Base-by-base conservation (phyloP, 2,329 filamentous ascomycete species). In the Beauveria medogensis region DNA sequence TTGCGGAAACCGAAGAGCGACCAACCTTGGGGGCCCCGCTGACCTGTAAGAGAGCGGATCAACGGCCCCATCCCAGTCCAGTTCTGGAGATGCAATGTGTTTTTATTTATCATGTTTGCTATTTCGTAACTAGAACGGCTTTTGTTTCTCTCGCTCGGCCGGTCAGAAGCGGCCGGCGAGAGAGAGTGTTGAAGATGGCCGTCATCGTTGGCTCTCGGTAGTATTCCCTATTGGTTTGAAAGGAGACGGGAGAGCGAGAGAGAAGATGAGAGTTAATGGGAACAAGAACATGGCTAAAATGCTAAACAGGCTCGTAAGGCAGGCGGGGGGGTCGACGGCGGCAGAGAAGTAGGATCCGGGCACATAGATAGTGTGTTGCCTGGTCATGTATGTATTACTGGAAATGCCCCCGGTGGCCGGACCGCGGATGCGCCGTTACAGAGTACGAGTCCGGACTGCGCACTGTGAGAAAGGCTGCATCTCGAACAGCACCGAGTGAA, bases 1-100 rank as follows among this genome's bases (percentile, higher is more conserved):
- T 16, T 55, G 22, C 41, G 41, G 28, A 46, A 46, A 20, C 43
- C 52, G 52, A 20, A 37, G 16, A 28, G 16, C 48, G 48, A 28
- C 26, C 48, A 51, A 30, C 28, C 30, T 34, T 14, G 28, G 28
- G 30, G n/a, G 30, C 46, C 55, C 55, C 30, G 55, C 55, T 58
- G 55, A 50, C 55, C 55, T 58, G 55, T 58, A 58, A 50, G 55
- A 58, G 55, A 58, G 55, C 55, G 55, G 46, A 50, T 50, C 44
- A 47, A 43, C 12, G 20, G 54, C 43, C 54, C 54, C 43, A 56
- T 56, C 43, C 20, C 51, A 37, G 24, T 12, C 46, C 28, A 34
- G 37, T 56, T 56, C 10, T 14, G n/a, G 54, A 34, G 41, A 34
- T n/a, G 53, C 40, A 34, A 41, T 24, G 37, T 30, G 14, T 8